Base-by-base conservation (phyloP, 352 stramenopile genomes). In the Elongisporangium undulatum region DNA sequence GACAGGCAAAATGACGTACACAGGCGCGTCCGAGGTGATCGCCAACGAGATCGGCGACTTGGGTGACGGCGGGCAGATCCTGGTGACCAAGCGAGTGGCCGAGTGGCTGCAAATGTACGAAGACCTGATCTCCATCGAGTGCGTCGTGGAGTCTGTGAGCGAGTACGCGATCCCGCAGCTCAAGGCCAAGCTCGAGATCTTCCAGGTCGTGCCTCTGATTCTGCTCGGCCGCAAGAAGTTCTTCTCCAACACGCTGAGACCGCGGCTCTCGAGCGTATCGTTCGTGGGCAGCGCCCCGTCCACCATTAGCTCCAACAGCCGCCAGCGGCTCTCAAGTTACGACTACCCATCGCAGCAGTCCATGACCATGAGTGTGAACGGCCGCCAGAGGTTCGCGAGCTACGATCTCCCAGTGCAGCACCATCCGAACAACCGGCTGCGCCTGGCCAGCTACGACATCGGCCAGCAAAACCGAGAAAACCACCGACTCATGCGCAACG, bases 1-100 rank as follows among this genome's bases (percentile, higher is more conserved):
- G 29, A 87, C 77, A 13, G 70, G 73, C 38, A 83, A 83, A 49
- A 82, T 81, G 72, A 84, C 77, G 41, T 87, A 87, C 53, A 81
- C 73, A 1, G 77, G 77, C 3, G 67, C 74, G n/a, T 74, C 74
- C 0, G 72, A 86, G 57, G 66, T 87, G 16, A 84, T 83, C 23
- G 77, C 72, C 0, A 75, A 78, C 49, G 74, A 85, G 55, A 73
- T 87, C 23, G 75, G 75, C 15, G 77, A 85, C 53, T 62, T 87
- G 41, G 77, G 77, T 4, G 71, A 73, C 48, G 77, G 77, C 15
- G 77, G 77, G 0, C 77, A 87, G 58, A 85, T 87, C 55, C 55
- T 87, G 0, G 63, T 85, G 5, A 87, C 77, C 3, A 74, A 75
- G 49, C 71, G 73, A 1, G 69, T 88, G 17, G 73, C 74, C 9